Base-by-base conservation (phyloP, 441 rosid genomes). In the Croton laevigatus region DNA sequence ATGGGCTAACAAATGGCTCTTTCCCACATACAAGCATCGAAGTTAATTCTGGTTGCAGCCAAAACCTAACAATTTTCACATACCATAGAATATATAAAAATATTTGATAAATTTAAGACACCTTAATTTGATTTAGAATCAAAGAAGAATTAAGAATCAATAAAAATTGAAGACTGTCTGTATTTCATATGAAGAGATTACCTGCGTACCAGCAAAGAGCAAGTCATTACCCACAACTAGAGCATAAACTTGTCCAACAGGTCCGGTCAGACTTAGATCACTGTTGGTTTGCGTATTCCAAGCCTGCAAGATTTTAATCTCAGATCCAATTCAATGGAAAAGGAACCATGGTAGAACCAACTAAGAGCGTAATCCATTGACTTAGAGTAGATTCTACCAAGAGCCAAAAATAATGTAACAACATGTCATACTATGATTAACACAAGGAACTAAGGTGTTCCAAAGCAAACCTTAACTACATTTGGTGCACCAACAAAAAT, bases 141-240 rank as follows among this genome's bases (percentile, higher is more conserved):
- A 12, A 40, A 6, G 4, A 20, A 60, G 40, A 69, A 53, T 68
- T 45, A 19, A 73, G n/a, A 59, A 57, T 23, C 11, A 16, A 57
- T 14, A 10, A 10, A 12, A 68, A 37, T 62, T 62, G 32, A 62
- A 57, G 51, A 57, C 49, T 34, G 32, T 62, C 51, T 3, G 44
- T 22, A 13, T 59, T 49, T 53, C 27, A 12, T 1, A 16, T 52
- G n/a, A 55, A 64, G 40, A 5, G 19, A 68, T 81, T 77, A 93
- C 99, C 91, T 96, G 98, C n/a, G 88, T 86, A 46, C 99, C 98
- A 74, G 98, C 96, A 17, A 96, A 87, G 66, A 96, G 96, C 65
- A 92, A 78, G 70, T 84, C 97, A 71, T 88, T 79, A 34, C 94
- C 98, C 79, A 87, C 97, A 69, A 87, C 97, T 76, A 96, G 65